phyloP scores from a whole-genome alignment of 805 yeast genomes.

The Pichia cephalocereana region DNA sequence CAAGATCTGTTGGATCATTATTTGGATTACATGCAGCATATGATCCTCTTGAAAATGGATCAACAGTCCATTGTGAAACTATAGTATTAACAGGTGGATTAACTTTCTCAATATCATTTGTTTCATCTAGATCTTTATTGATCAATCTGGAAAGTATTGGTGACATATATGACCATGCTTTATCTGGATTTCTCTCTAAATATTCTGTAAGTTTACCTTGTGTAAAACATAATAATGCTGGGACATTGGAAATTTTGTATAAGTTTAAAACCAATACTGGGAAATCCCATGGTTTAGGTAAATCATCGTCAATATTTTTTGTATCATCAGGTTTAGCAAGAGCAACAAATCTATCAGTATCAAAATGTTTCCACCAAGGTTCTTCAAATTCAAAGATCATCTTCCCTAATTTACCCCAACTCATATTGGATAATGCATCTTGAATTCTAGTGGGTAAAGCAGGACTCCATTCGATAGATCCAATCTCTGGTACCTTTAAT shows the following conservation, averaged over 20 bases:
- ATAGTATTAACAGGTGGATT: conserved; percentile 31
- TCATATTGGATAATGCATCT: conserved; percentile 38
- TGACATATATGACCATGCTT: conserved; percentile 48
- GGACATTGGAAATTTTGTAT: conserved; percentile 36
- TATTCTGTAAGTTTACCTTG: conserved; percentile 68
- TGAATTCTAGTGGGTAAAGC: conserved; percentile 37
- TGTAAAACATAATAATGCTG: conserved; percentile 55
- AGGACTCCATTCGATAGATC: conserved; percentile 50
- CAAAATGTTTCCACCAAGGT: conserved; percentile 47
- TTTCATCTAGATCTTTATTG: background rate
- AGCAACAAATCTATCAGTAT: conserved; percentile 40
- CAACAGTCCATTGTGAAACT: conserved; percentile 68
- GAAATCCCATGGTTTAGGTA: conserved; percentile 42
- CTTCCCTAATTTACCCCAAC: conserved; percentile 66
- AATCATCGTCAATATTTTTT: background rate
- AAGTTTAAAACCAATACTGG: conserved; percentile 59
- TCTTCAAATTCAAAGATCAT: conserved; percentile 57
- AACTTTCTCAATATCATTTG: background rate
- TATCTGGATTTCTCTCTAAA: conserved; percentile 39
- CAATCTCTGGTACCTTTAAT: conserved; percentile 26
- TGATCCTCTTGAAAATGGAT: conserved; percentile 74
- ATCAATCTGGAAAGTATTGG: conserved; percentile 36
- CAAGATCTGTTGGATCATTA: conserved; percentile 58
- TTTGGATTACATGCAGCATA: conserved; percentile 64
- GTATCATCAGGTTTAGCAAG: conserved; percentile 29